Evolutionary conservation across 1,139 yeast species (phyloP), one percentile per base, ranked within the genome.

Genomic region (Nakaseomyces sp.): DNA sequence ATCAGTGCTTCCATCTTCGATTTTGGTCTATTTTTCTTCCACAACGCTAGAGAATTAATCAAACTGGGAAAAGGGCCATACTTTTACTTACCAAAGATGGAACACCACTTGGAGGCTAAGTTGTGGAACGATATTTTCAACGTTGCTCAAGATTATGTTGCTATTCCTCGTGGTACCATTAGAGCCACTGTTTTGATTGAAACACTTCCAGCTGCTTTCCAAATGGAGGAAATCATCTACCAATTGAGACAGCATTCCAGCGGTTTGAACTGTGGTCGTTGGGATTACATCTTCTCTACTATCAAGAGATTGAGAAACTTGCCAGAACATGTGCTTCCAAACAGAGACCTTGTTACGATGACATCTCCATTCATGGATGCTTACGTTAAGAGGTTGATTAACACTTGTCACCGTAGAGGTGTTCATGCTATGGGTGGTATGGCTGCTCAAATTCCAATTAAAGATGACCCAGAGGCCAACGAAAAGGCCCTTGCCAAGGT

Each of bases 401-500:
- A 78, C 60, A 75, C 76, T 41, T 79, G 86, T 62, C 89, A 81
- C 62, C 70, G 73, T 54, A 73, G 87, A 66, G 81, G 79, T 53
- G 87, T 80, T 40, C 85, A 77, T 61, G 89, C 86, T 24, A 79
- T 81, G 76, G 89, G 89, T 57, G 89, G 89, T 55, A 81, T 81
- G 89, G 88, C 88, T 54, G 88, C 87, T n/a, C 82, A 79, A 54
- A 80, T 81, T 54, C 88, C 88, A 50, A 80, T 80, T 61, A 81
- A 81, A 63, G 71, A 76, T 50, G 86, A 81, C 56, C 70, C 71
- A 40, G 74, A 65, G 43, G 77, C 78, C 47, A 81, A 81, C 64
- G 69, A 70, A 44, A 67, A 68, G 45, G 87, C 86, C 6, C 70
- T 81, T 73, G 74, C 72, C 43, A 79, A 80, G 54, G 88, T 81